Percentiles rank a stretch among this genome's conserved stretches.
Conservation (phyloP, 1,284 basidiomycete genomes). For the Pseudozyma sp. region DNA sequence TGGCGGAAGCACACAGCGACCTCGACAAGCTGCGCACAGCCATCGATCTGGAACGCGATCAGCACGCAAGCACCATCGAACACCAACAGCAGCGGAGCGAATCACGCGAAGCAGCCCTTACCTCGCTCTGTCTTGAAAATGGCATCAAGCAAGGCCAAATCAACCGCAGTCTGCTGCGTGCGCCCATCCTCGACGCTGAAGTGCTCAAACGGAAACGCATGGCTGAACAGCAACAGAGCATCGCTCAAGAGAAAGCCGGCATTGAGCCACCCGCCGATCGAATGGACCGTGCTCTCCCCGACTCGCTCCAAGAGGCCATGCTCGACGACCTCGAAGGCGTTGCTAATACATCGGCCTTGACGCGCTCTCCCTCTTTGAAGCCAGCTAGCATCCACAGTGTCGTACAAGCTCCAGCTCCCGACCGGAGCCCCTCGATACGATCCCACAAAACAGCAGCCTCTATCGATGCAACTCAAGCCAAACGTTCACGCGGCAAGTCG, state of each 20-base stretch:
- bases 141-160: conserved; percentile 57
- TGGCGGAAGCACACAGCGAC: conserved; percentile 31
- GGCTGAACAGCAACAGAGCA: conserved; percentile 38
- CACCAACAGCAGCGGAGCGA: conserved; percentile 41
- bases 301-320: conserved; percentile 64
- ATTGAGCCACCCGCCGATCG: conserved; percentile 18
- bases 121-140: conserved; percentile 44
- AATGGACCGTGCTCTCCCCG: conserved; percentile 41
- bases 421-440: conserved; percentile 30
- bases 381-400: conserved; percentile 28
- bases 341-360: conserved; percentile 16
- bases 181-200: conserved; percentile 49
- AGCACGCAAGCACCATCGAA: conserved; percentile 34
- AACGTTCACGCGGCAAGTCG: conserved; percentile 32
- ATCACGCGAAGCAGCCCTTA: conserved; percentile 47
- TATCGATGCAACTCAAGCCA: conserved; percentile 12
- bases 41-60: conserved; percentile 14
- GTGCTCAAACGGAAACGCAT: conserved; percentile 42
- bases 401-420: not conserved
- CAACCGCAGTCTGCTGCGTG: conserved; percentile 45
- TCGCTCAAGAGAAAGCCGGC: conserved; percentile 29
- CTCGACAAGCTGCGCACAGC: conserved; percentile 19
- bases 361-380: conserved; percentile 33
- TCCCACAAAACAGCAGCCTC: conserved; percentile 31
- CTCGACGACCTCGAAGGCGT: conserved; percentile 55